phyloP scores from a whole-genome alignment of 495 filamentous ascomycete genomes.

The Amorphotheca resinae region DNA sequence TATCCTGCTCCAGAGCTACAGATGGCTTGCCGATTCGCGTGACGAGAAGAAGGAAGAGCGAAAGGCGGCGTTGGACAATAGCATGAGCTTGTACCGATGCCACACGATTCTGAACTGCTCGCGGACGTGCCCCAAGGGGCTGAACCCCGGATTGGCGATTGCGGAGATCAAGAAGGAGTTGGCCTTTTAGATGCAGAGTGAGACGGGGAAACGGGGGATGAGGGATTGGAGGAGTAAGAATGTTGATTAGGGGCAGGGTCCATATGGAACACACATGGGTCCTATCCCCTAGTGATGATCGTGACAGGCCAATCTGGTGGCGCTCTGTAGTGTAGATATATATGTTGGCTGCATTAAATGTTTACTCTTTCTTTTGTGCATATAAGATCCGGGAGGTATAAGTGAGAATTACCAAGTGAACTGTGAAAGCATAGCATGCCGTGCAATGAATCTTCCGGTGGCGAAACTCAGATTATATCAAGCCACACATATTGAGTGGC shows the following conservation, averaged over 20 bases:
- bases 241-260: neutral
- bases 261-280: neutral
- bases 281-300: neutral
- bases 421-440: no score
- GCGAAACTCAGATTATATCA: no score
- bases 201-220: neutral
- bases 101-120: slow-evolving; percentile 99
- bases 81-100: slow-evolving; percentile 96
- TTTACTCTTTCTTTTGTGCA: no score
- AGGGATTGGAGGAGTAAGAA: neutral
- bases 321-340: neutral
- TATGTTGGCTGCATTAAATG: neutral
- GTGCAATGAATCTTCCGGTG: no score
- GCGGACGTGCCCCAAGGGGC: slow-evolving; percentile 90
- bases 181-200: slow-evolving; percentile 40
- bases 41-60: slow-evolving; percentile 80
- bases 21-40: slow-evolving; percentile 86
- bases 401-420: no score
- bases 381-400: no score
- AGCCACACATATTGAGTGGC: no score
- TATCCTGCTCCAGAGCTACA: slow-evolving; percentile 90
- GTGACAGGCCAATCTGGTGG: neutral
- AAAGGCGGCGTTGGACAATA: slow-evolving; percentile 87
- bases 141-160: slow-evolving; percentile 91
- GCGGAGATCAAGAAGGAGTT: slow-evolving; percentile 97